These are phyloP conservation scores for Paratinospora sagittata DNA, from an alignment of 164 flowering plant genomes.

Conservation along the genomic window DNA sequence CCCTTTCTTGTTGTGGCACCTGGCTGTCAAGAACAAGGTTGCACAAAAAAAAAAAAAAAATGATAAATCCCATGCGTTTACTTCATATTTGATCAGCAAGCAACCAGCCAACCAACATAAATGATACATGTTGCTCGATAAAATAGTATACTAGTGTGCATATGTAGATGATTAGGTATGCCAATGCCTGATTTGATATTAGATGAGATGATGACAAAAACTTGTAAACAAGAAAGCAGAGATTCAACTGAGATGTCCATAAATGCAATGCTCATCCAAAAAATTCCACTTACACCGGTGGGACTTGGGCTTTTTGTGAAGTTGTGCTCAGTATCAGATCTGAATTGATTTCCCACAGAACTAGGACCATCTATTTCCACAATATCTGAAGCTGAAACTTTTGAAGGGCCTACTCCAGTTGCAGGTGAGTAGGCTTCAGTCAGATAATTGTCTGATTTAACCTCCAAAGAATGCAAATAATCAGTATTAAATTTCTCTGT, in stretches of 20 bases:
- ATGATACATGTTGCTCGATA: not conserved
- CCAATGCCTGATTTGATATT: not conserved
- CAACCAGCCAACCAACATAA: not conserved
- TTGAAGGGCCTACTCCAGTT: conserved; percentile 31
- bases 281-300: conserved; percentile 52
- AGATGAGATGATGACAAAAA: not conserved
- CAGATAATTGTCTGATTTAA: conserved; percentile 22
- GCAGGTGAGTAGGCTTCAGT: conserved; percentile 29
- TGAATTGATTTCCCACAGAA: conserved; percentile 37
- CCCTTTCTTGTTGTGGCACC: conserved; percentile 79
- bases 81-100: not conserved
- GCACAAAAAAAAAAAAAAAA: conserved; percentile 8
- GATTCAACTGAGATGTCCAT: not conserved
- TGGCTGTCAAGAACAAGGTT: conserved; percentile 38
- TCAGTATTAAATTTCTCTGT: conserved; percentile 21
- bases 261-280: conserved; percentile 5
- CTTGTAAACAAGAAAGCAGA: not conserved
- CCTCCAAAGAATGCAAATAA: conserved; percentile 16
- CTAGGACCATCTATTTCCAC: conserved; percentile 67
- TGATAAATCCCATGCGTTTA: not conserved
- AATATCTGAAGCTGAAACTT: conserved; percentile 45
- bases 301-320: conserved; percentile 59
- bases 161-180: not conserved
- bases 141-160: not conserved
- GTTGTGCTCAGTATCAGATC: conserved; percentile 32